Base-by-base conservation (phyloP, 495 filamentous ascomycete species). In the Filosporella fistucella region DNA sequence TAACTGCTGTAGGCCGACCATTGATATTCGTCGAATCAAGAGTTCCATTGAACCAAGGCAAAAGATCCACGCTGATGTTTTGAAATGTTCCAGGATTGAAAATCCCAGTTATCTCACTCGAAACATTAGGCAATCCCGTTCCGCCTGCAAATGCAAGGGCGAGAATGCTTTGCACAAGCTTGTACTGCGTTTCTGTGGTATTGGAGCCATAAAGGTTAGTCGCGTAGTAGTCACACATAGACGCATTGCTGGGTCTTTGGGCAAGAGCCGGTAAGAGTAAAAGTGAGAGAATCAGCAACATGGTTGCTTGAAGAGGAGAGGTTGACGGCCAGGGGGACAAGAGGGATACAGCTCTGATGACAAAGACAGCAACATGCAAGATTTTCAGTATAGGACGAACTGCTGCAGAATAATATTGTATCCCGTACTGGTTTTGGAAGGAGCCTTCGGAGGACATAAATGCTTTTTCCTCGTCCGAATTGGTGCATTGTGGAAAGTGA, bases 201-300 rank as follows among this genome's bases (percentile, higher is more conserved):
- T 72, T 76, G n/a, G 56, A 48, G 26, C 63, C 64, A 47, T 70
- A 62, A 3, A 70, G 54, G 0, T 54, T 53, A 1, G 58, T 67
- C 16, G 67, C 68, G 50, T 74, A 75, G 49, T 68, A 67, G 57
- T 76, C 72, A 53, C 72, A 76, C 38, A 72, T 67, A 26, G 70
- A 65, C 13, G 45, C 53, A 43, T 67, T 66, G 16, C 41, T 36
- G 16, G 64, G 59, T 21, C 63, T 58, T 44, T 71, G 64, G 23
- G 68, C 68, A 26, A 67, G 12, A n/a, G n/a, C n/a, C n/a, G n/a
- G n/a, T n/a, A n/a, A n/a, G n/a, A n/a, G n/a, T n/a, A n/a, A n/a
- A n/a, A n/a, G n/a, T n/a, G n/a, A n/a, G n/a, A n/a, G n/a, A n/a
- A n/a, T n/a, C n/a, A n/a, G n/a, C n/a, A n/a, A n/a, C n/a, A n/a